Evolutionary conservation across 129 eudicot species (phyloP).

Genomic region (Chrysanthemum makinoi): DNA sequence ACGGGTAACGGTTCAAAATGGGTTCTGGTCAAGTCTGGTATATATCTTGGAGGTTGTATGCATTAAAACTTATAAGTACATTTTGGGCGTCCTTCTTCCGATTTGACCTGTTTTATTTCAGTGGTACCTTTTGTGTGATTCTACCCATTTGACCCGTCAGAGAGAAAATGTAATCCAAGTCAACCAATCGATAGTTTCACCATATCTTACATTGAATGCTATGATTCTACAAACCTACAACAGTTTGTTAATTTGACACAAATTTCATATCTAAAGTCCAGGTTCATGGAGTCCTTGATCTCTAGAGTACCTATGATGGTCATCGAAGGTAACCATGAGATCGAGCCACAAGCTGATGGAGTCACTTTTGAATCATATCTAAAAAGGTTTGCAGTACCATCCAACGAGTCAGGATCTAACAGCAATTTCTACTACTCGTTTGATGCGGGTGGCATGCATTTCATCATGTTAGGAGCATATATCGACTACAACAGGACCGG

Average conservation of each 20-base stretch:
- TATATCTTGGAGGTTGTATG: no score
- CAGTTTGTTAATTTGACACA: constrained; percentile 14
- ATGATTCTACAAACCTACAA: not conserved
- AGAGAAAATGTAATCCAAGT: not conserved
- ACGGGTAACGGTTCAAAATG: no score
- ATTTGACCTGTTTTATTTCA: no score
- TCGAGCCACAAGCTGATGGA: constrained; percentile 77
- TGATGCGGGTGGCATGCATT: constrained; percentile 82
- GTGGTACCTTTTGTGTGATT: no score
- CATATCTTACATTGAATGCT: not conserved
- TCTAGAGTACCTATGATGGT: constrained; percentile 93
- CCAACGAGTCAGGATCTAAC: constrained; percentile 69
- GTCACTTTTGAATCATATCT: constrained; percentile 60
- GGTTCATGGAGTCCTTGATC: constrained; percentile 88
- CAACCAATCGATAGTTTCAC: not conserved
- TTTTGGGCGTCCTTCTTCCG: no score
- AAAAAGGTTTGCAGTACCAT: constrained; percentile 76
- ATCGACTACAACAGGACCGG: constrained; percentile 71
- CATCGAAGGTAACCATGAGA: constrained; percentile 88
- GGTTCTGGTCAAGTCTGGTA: no score
- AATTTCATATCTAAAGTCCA: constrained; percentile 22
- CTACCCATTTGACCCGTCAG: not conserved
- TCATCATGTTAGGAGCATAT: constrained; percentile 90
- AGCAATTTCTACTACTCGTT: constrained; percentile 78
- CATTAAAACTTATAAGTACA: no score